Percentiles rank a stretch among this genome's conserved stretches.
These are phyloP conservation scores for Trypanosoma avium DNA, from an alignment of 208 protist species.

Conservation along the genomic window DNA sequence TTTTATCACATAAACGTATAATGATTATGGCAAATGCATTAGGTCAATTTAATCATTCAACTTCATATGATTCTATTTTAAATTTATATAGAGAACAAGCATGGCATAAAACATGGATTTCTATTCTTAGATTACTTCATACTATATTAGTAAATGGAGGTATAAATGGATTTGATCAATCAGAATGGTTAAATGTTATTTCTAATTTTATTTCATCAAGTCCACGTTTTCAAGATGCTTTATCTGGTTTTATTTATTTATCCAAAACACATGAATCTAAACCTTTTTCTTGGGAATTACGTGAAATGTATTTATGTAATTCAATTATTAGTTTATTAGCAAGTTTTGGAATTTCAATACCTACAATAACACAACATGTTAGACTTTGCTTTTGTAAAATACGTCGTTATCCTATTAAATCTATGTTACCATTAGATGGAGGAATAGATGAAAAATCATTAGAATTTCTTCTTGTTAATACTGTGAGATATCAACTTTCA, in stretches of 20 bases:
- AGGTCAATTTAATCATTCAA: slow-evolving; percentile 45
- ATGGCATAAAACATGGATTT: slow-evolving; percentile 63
- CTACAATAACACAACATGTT: slow-evolving; percentile 40
- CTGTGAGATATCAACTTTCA: slow-evolving; percentile 35
- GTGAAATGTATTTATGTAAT: slow-evolving; percentile 53
- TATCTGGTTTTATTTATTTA: slow-evolving; percentile 43
- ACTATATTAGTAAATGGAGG: slow-evolving; percentile 17
- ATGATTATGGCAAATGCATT: slow-evolving; percentile 42
- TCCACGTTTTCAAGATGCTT: slow-evolving; percentile 48
- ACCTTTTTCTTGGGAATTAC: slow-evolving; percentile 56
- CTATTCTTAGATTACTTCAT: slow-evolving; percentile 45
- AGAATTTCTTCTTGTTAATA: slow-evolving; percentile 24
- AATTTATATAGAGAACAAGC: slow-evolving; percentile 36
- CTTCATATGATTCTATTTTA: slow-evolving; percentile 31
- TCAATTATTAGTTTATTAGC: slow-evolving; percentile 38
- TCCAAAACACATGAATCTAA: slow-evolving; percentile 7
- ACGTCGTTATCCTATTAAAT: slow-evolving; percentile 24
- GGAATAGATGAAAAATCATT: slow-evolving; percentile 20
- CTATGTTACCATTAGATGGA: background rate
- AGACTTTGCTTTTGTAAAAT: slow-evolving; percentile 47
- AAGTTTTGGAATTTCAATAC: slow-evolving; percentile 31
- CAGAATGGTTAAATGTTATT: slow-evolving; percentile 34
- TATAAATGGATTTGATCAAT: slow-evolving; percentile 7
- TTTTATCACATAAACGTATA: slow-evolving; percentile 33
- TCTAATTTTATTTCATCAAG: slow-evolving; percentile 31